phyloP scores from a whole-genome alignment of 495 filamentous ascomycete species.

The Xylaria bambusicola region DNA sequence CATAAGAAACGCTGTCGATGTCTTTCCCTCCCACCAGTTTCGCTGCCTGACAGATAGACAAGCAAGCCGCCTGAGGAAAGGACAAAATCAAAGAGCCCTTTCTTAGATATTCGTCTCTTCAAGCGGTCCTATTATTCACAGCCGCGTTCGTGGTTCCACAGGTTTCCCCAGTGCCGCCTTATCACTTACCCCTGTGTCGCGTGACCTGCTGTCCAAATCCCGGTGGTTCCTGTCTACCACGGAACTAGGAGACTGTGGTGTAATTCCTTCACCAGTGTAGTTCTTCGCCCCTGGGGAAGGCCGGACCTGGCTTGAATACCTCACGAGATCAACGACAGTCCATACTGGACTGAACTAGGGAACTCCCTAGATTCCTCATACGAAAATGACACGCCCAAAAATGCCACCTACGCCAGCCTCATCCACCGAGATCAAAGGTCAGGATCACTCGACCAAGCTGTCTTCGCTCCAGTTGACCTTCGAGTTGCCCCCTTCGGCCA shows the following conservation, averaged over 20 bases:
- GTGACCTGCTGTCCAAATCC: slow-evolving; percentile 13
- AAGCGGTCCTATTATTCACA: slow-evolving; percentile 7
- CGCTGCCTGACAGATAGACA: background rate
- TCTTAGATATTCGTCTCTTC: background rate
- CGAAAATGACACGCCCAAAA: slow-evolving; percentile 66
- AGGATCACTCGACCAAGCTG: slow-evolving; percentile 65
- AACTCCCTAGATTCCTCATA: background rate
- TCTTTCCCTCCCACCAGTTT: background rate
- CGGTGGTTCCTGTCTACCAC: slow-evolving; percentile 1
- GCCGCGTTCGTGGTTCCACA: slow-evolving; percentile 11
- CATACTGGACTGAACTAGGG: too few relatives aligned
- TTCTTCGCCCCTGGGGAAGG: background rate
- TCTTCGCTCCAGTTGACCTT: slow-evolving; percentile 57
- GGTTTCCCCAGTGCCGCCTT: background rate
- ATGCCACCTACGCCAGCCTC: slow-evolving; percentile 83
- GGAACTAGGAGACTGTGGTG: too few relatives aligned
- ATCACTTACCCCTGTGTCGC: slow-evolving; percentile 16
- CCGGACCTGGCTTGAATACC: too few relatives aligned
- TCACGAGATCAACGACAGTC: too few relatives aligned
- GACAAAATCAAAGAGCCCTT: too few relatives aligned
- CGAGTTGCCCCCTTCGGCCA: slow-evolving; percentile 81
- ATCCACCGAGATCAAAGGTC: slow-evolving; percentile 77
- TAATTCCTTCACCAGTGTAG: too few relatives aligned
- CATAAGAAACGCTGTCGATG: too few relatives aligned
- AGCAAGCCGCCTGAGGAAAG: too few relatives aligned